phyloP scores from a whole-genome alignment of 805 yeast genomes.

The Metschnikowia cerradonensis region DNA sequence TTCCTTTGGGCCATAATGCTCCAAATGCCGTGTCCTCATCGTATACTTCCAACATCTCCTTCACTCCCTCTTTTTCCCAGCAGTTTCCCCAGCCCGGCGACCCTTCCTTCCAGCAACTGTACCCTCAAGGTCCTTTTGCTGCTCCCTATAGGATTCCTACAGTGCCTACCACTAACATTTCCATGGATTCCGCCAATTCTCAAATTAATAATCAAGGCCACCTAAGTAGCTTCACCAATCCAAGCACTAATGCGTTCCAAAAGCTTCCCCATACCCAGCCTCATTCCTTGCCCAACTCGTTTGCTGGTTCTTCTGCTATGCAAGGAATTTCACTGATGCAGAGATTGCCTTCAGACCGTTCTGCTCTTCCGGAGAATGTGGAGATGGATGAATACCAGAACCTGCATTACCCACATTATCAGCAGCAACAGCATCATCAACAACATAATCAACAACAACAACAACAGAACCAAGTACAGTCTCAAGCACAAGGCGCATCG shows the following conservation, averaged over 20 bases:
- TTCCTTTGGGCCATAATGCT: slow-evolving; percentile 43
- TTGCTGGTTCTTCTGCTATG: not conserved
- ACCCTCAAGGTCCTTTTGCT: slow-evolving; percentile 2
- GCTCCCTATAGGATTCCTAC: slow-evolving; percentile 26
- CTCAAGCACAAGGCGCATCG: not conserved
- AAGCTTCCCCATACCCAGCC: not conserved
- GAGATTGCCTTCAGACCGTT: slow-evolving; percentile 8
- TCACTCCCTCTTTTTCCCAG: slow-evolving; percentile 27
- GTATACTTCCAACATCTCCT: slow-evolving; percentile 39
- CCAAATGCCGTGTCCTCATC: slow-evolving; percentile 41
- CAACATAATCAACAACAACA: slow-evolving; percentile 6
- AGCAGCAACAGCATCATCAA: not conserved
- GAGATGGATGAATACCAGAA: not conserved
- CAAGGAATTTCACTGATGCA: slow-evolving; percentile 4
- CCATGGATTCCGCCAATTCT: slow-evolving; percentile 43
- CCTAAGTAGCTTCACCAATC: not conserved
- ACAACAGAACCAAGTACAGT: slow-evolving; percentile 2
- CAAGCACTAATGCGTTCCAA: slow-evolving; percentile 3
- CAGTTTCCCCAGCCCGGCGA: slow-evolving; percentile 4
- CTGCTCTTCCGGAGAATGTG: not conserved
- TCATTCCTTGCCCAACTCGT: slow-evolving; percentile 1
- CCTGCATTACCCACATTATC: not conserved
- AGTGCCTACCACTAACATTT: slow-evolving; percentile 52
- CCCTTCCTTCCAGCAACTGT: slow-evolving; percentile 4
- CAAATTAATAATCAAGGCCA: slow-evolving; percentile 5